Conservation (phyloP, 2,329 filamentous ascomycete species). For the Epicoccum sorghinum region DNA sequence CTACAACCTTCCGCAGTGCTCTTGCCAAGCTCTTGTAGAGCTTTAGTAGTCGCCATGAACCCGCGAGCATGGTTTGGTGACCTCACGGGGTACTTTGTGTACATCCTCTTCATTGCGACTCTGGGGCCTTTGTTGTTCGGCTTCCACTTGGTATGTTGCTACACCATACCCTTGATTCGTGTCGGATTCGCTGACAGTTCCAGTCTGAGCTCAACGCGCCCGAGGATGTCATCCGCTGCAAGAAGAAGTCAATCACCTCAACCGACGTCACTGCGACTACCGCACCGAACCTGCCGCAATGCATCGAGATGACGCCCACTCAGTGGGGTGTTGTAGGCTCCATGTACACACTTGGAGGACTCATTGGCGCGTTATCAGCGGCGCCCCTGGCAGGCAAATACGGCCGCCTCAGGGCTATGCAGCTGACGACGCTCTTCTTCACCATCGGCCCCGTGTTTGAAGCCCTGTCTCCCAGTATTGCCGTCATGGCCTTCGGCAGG, state of each 20-base stretch:
- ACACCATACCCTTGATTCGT: neutral
- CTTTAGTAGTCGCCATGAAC: conserved; percentile 39
- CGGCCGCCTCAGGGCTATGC: conserved; percentile 79
- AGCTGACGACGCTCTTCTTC: conserved; percentile 77
- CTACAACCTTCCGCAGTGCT: neutral
- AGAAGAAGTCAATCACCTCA: conserved; percentile 61
- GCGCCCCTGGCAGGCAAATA: conserved; percentile 79
- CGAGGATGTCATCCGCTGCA: conserved; percentile 90
- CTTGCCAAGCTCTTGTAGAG: conserved; percentile 6
- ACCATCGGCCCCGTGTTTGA: conserved; percentile 76
- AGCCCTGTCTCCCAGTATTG: conserved; percentile 71
- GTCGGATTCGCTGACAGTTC: neutral
- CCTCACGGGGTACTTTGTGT: conserved; percentile 77
- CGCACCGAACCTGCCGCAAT: conserved; percentile 65
- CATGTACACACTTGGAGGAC: conserved; percentile 87
- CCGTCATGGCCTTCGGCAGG: conserved; percentile 73
- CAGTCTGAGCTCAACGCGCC: conserved; percentile 95
- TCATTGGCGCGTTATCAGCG: conserved; percentile 79
- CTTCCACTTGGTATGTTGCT: conserved; percentile 75
- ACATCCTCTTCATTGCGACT: conserved; percentile 76
- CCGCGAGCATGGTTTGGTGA: conserved; percentile 49
- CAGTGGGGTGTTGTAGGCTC: conserved; percentile 88
- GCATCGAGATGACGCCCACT: conserved; percentile 83
- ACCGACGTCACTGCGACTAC: conserved; percentile 36
- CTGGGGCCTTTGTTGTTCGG: conserved; percentile 93